These are phyloP conservation scores for Aspergillus sp. DNA, from an alignment of 2,329 filamentous ascomycete species.

Conservation along the genomic window DNA sequence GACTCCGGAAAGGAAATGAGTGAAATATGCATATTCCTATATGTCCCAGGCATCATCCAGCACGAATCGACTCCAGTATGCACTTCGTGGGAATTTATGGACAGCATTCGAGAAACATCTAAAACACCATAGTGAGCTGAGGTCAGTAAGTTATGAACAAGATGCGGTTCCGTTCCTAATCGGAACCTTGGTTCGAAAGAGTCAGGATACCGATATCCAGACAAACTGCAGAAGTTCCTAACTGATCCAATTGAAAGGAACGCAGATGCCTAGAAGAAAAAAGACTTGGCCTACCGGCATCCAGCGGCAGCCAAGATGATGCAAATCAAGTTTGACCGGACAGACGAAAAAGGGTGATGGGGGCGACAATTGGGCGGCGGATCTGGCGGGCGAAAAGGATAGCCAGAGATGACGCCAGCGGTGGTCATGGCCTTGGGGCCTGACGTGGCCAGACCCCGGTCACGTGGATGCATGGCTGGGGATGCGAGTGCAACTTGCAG, in stretches of 20 bases:
- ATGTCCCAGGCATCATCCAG: no score
- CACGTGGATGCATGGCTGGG: neutral
- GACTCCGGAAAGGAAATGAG: no score
- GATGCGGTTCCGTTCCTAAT: slow-evolving; percentile 4
- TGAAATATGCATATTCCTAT: no score
- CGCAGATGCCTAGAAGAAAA: neutral
- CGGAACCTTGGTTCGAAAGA: slow-evolving; percentile 2
- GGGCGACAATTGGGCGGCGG: neutral
- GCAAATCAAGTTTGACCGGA: neutral
- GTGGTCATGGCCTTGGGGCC: neutral
- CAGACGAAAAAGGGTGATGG: no score
- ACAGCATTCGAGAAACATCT: no score
- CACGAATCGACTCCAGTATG: no score
- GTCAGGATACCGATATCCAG: neutral
- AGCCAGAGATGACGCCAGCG: neutral
- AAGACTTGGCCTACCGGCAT: neutral
- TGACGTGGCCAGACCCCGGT: slow-evolving; percentile 10
- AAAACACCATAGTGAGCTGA: no score
- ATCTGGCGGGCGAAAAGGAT: neutral
- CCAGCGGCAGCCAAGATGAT: neutral
- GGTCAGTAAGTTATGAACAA: no score
- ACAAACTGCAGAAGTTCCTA: neutral
- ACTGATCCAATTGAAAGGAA: neutral
- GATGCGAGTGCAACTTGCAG: neutral
- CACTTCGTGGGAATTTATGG: no score